Evolutionary conservation across 371 early-diverging fungal species (phyloP), one percentile per base, ranked within the genome.

Genomic region (Encephalitozoon cuniculi): DNA sequence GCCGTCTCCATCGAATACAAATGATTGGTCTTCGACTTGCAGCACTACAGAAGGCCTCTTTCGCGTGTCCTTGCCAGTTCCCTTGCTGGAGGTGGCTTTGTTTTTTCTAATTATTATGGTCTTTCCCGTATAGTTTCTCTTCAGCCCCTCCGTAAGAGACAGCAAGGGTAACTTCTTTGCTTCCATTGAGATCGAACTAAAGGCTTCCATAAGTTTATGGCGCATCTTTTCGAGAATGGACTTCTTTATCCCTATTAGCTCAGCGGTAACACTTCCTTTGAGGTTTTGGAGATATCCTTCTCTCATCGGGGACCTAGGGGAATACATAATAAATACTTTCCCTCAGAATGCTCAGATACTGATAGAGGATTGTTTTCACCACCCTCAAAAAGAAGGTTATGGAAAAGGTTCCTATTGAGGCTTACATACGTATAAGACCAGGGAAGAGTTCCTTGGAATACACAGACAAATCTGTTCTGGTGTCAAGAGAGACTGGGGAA

Each of bases 351-450:
- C 7, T 46, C 49, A 3, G 21, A 46, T 46, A 15, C 21, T 46
- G 49, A 46, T 46, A 46, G 49, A 5, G 7, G 18, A 46, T 46
- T 46, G 49, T 59, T 59, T 59, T 59, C 59, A 34, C 34, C 28
- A 59, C 59, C 59, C 59, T 59, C 59, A 59, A 59, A 59, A 59
- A 30, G 30, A 4, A 34, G 43, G 32, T 25, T 28, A 64, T 39
- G 40, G 32, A 67, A 21, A 66, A 67, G 55, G 41, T 51, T 26
- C 64, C 69, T 34, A 64, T 75, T 26, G 63, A 75, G 25, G 68
- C 65, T 6, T 63, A 68, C 32, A 75, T 75, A 26, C 37, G 75
- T 34, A 68, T 75, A 44, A 68, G 40, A 63, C 67, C 75, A 15
- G 64, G 54, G 21, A 59, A n/a, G 18, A 49, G 51, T 23, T 25